Evolutionary conservation across 164 flowering plant species (phyloP).

Genomic region (Nymphaea thermarum): DNA sequence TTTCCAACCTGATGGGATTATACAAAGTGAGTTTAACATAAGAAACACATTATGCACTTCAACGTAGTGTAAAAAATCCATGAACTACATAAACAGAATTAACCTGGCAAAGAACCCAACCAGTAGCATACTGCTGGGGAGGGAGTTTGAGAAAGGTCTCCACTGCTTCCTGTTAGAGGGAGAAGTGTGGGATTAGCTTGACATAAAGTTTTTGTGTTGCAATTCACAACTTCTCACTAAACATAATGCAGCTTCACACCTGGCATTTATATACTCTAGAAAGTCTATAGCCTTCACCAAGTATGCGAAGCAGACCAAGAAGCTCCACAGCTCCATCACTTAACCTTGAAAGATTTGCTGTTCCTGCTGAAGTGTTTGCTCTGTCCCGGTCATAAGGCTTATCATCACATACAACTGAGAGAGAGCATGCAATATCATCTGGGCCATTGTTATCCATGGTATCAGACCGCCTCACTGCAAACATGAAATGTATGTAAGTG

Average conservation of each 20-base stretch:
- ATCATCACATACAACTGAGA: slow-evolving; percentile 35
- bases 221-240: neutral
- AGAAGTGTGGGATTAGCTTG: neutral
- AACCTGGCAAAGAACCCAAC: slow-evolving; percentile 99
- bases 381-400: slow-evolving; percentile 43
- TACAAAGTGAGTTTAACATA: neutral
- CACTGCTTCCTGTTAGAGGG: slow-evolving; percentile 68
- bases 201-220: neutral
- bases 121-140: slow-evolving; percentile 78
- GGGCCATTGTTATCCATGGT: slow-evolving; percentile 50
- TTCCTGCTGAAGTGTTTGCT: slow-evolving; percentile 20
- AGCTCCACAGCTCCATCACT: slow-evolving; percentile 50
- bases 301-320: slow-evolving; percentile 51
- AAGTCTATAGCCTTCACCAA: slow-evolving; percentile 90
- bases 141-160: slow-evolving; percentile 69
- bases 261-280: slow-evolving; percentile 71
- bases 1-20: slow-evolving; percentile 40
- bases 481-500: slow-evolving; percentile 5
- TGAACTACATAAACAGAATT: slow-evolving; percentile 4
- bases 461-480: slow-evolving; percentile 52
- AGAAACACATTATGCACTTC: neutral
- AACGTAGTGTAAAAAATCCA: neutral
- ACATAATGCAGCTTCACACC: slow-evolving; percentile 27
- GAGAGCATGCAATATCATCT: slow-evolving; percentile 23
- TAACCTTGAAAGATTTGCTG: slow-evolving; percentile 24